Evolutionary conservation across 148 eudicot genomes (phyloP).

Genomic region (Silene conica): DNA sequence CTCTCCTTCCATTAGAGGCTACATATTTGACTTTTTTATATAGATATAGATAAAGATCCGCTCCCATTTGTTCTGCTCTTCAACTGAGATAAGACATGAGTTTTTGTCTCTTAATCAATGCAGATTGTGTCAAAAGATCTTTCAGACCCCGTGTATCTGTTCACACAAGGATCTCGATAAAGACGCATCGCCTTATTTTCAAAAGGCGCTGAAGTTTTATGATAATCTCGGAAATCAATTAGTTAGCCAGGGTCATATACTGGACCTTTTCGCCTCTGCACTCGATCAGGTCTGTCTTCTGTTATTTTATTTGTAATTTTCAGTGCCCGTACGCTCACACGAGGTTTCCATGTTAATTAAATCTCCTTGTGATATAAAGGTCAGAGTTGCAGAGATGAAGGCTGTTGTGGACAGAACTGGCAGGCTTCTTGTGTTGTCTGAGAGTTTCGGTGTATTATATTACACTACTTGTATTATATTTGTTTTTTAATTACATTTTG

Average conservation of each 20-base stretch:
- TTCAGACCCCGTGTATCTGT: conserved; percentile 91
- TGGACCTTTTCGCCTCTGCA: too few relatives aligned
- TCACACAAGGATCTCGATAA: conserved; percentile 98
- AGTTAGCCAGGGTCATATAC: too few relatives aligned
- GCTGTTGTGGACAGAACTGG: conserved; percentile 91
- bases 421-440: conserved; percentile 88
- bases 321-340: too few relatives aligned
- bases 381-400: conserved; percentile 98
- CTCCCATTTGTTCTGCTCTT: conserved; percentile 1
- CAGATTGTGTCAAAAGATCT: conserved; percentile 96
- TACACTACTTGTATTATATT: too few relatives aligned
- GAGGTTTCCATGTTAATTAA: too few relatives aligned
- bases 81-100: not conserved
- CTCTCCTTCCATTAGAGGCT: not conserved
- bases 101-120: conserved; percentile 4
- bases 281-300: too few relatives aligned
- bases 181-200: conserved; percentile 93
- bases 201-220: conserved; percentile 76
- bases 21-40: not conserved
- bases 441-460: conserved; percentile 98
- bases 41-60: not conserved
- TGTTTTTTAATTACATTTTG: too few relatives aligned
- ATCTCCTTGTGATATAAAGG: conserved; percentile 38
- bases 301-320: too few relatives aligned
- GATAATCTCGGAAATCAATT: too few relatives aligned